Evolutionary conservation across 192 early-diverging fungal genomes (phyloP), one percentile per base, ranked within the genome.

Genomic region (Kickxella alabastrina): DNA sequence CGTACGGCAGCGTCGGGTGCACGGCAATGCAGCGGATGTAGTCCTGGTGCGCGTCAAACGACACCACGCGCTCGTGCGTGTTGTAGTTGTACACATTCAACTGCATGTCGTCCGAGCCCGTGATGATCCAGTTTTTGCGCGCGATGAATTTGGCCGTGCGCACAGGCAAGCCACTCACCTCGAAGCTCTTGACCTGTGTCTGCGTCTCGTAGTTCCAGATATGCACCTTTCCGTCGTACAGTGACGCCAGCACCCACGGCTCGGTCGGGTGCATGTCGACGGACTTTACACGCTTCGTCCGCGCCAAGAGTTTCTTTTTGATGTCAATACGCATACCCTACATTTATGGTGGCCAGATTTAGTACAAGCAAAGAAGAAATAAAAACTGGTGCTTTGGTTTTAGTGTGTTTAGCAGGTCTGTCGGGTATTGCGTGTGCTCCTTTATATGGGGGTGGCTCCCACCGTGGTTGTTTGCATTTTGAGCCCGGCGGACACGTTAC

Each of bases 161-260:
- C 53, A 99, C 94, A 21, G 97, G 97, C 28, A 91, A 83, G 50
- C 96, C 90, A 49, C 90, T 86, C 25, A 92, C 87, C 71, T 99
- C 97, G 62, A 99, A 97, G 8, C 93, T 91, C 74, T 99, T 99
- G 40, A 97, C 92, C 32, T 93, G 71, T 21, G 85, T 77, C 90
- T 93, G 79, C 17, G 91, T 98, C 70, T 99, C 95, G 60, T 98
- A 91, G 80, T 99, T 98, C 95, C 95, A 98, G 34, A 99, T 93
- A 52, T 92, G 85, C 5, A 91, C 87, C 43, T 91, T 85, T 41
- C 97, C 97, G 68, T 90, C 92, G 75, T 99, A 99, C 44, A 98
- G 84, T 57, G 90, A 88, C 18, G 95, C 86, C 53, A 99, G 82
- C 40, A 99, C 80, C 97, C 97, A 99, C 29, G 97, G 93, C 73